Base-by-base conservation (phyloP, 805 yeast genomes). In the Huiozyma naganishii region DNA sequence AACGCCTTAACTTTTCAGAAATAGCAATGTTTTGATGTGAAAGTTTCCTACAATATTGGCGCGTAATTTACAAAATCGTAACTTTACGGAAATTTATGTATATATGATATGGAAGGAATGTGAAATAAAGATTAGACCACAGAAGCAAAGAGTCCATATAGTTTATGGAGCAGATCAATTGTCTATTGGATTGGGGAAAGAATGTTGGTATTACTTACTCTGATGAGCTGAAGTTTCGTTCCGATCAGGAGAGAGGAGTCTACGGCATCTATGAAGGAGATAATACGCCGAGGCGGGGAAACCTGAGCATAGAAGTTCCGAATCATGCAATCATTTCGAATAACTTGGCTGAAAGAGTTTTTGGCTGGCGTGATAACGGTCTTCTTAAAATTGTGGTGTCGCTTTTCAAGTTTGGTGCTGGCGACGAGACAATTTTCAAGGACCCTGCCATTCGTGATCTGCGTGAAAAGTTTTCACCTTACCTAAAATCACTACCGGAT, bases 401-500 rank as follows among this genome's bases (percentile, higher is more conserved):
- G 0, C 69, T 67, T 43, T 42, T 73, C 46, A 73, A 64, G 49
- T 74, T 62, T 48, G 65, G 57, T 33, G 27, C 32, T 7, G 47
- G 49, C 10, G 49, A 53, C 1, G 32, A 46, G 5, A 50, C 42
- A 1, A 42, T 49, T 29, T 32, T 29, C 1, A 8, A 34, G 27
- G 13, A 34, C 23, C 11, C 27, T 9, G n/a, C 11, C 11, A 8
- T 9, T 8, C 27, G 9, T 8, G 34, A 52, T 42, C 5, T 47
- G 12, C 12, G 48, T 40, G 11, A 41, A 41, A 60, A 62, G 41
- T 68, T 66, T 45, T 39, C 43, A 27, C 73, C 76, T 1, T 80
- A 79, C 50, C 59, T 80, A 29, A 63, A 69, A 32, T 62, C 66
- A n/a, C 55, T 80, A 27, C 85, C 86, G 1, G 40, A 40, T 6